Evolutionary conservation across 1,139 yeast genomes (phyloP).

Genomic region (Candida tunisiensis): DNA sequence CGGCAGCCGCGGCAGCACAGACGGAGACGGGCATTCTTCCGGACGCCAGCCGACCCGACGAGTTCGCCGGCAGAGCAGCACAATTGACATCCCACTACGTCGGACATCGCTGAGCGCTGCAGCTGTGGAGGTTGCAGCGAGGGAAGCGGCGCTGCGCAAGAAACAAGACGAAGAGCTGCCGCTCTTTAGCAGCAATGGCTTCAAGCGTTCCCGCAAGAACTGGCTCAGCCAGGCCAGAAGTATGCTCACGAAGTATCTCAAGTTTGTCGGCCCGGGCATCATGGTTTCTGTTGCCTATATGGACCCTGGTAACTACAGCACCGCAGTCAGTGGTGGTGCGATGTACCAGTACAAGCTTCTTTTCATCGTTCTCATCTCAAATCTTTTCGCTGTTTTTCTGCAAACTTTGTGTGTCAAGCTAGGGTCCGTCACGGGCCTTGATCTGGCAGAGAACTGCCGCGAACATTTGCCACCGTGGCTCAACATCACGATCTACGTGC

Average conservation of each 20-base stretch:
- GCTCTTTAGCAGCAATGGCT: no score
- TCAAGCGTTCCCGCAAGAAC: no score
- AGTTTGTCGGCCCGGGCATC: constrained; percentile 81
- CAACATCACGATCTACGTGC: constrained; percentile 44
- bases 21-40: no score
- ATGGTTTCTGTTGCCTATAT: constrained; percentile 93
- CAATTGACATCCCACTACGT: no score
- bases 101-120: no score
- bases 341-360: constrained; percentile 68
- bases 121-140: no score
- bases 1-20: no score
- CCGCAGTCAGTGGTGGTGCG: constrained; percentile 90
- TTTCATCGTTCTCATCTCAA: constrained; percentile 66
- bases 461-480: constrained; percentile 48
- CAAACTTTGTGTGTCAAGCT: constrained; percentile 74
- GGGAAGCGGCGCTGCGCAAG: no score
- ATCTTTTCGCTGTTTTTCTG: constrained; percentile 71
- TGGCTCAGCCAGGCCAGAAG: no score
- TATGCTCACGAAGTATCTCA: constrained; percentile 29
- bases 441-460: constrained; percentile 75
- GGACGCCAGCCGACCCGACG: no score
- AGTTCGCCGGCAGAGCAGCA: no score
- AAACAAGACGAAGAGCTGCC: no score
- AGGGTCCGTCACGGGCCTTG: constrained; percentile 85
- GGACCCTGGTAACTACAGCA: constrained; percentile 96